Evolutionary conservation across 345 rosid genomes (phyloP), one percentile per base, ranked within the genome.

Genomic region (Brassica cretica): DNA sequence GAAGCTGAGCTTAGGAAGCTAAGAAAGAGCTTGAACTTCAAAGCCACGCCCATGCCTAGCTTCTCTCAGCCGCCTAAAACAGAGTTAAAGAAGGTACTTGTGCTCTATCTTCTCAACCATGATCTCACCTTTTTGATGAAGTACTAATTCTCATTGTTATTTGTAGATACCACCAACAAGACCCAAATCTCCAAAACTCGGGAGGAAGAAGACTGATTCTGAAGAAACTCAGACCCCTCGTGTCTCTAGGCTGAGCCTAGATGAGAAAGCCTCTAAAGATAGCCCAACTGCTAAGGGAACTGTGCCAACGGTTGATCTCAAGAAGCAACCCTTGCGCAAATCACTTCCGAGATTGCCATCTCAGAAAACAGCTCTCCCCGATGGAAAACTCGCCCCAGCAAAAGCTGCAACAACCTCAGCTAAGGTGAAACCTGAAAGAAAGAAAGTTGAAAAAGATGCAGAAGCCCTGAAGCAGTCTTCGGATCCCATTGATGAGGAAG

Each of bases 11-110:
- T 96, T 68, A 91, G 86, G 87, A 76, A 85, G 89, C 84, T 96
- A 37, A 87, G 99, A 85, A 96, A 93, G 84, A 93, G 91, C 83
- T 87, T 96, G 88, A 85, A 78, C 80, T 96, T 96, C 83, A 96
- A 91, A 83, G 99, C 99, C 64, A 93, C 97, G 15, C 99, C 99
- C 5, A 90, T 96, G 98, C 98, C 99, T 11, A 89, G 81, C 82
- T 96, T 96, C 87, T 96, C 99, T 82, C 75, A 88, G 65, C 95
- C 98, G 30, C 88, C 95, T 37, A 93, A 89, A 86, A 71, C 80
- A 39, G 98, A 93, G 86, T 82, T 96, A 72, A 93, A 93, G 85
- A 96, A 96, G 97, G 99, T 87, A 83, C 74, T 61, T 68, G 15
- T 70, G 18, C 75, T 30, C 44, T 53, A 56, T 79, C 51, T 79